A percentile compares a stretch with the other conserved stretches of the same genome.
Conservation (phyloP, 495 filamentous ascomycete genomes). For the Penicillium canescens region DNA sequence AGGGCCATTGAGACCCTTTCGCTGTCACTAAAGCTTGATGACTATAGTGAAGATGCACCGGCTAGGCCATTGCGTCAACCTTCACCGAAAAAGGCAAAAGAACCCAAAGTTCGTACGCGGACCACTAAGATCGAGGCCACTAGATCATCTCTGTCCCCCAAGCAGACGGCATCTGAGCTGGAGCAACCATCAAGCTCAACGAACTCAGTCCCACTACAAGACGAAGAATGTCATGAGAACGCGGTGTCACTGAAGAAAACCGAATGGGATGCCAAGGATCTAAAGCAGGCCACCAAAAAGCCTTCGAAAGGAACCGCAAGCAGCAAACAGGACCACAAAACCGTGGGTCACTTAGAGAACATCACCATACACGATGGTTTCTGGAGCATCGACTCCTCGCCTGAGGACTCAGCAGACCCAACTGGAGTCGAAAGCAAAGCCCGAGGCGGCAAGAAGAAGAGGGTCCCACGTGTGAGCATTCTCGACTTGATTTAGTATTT, state of each 20-base stretch:
- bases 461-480: conserved; percentile 39
- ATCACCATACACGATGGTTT: conserved; percentile 32
- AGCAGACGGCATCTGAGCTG: background rate
- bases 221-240: background rate
- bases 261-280: background rate
- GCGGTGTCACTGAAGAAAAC: background rate
- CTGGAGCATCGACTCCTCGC: conserved; percentile 30
- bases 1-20: conserved; percentile 20
- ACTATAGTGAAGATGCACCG: background rate
- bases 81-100: background rate
- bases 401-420: conserved; percentile 3
- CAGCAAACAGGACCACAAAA: background rate
- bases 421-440: background rate
- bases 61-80: background rate
- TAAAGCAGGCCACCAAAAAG: background rate
- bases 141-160: background rate
- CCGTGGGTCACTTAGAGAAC: conserved; percentile 28
- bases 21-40: conserved; percentile 9
- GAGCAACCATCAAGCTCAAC: background rate
- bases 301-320: background rate
- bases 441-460: conserved; percentile 29
- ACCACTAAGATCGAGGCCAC: background rate
- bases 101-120: background rate
- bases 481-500: conserved; percentile 32
- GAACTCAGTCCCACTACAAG: background rate